These are phyloP conservation scores for Prinsepia uniflora DNA, from an alignment of 306 rosid species.

Conservation along the genomic window DNA sequence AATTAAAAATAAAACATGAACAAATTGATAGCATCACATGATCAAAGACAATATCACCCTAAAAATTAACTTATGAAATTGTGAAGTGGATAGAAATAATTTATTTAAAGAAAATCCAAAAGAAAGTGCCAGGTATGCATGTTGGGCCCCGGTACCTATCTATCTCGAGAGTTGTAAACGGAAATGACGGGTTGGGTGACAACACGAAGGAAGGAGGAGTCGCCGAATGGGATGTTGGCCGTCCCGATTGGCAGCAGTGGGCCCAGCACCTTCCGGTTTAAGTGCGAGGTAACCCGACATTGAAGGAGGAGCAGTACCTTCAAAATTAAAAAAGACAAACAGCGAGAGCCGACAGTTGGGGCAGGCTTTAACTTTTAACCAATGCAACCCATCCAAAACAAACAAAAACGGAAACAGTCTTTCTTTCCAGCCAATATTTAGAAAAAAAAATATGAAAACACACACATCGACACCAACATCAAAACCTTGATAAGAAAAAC, in stretches of 20 bases:
- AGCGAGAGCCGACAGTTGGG: conserved; percentile 26
- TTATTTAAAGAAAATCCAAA: not conserved
- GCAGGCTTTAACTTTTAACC: conserved; percentile 10
- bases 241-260: not conserved
- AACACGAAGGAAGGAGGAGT: not conserved
- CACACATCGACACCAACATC: not conserved
- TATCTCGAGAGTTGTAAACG: not conserved
- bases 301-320: conserved; percentile 29
- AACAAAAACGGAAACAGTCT: not conserved
- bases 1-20: too few species aligned
- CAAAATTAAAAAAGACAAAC: not conserved
- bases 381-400: conserved; percentile 2
- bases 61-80: too few species aligned
- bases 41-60: too few species aligned
- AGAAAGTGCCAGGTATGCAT: not conserved
- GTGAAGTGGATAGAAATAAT: too few species aligned
- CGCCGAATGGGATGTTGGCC: not conserved
- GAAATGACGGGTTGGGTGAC: not conserved
- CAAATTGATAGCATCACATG: too few species aligned
- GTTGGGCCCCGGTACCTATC: not conserved
- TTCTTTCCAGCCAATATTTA: conserved; percentile 7
- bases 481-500: conserved; percentile 3
- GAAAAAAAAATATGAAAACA: conserved; percentile 4
- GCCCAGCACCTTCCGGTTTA: conserved; percentile 3
- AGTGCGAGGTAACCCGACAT: conserved; percentile 62